Percentiles rank a stretch among this genome's conserved stretches.
Conservation (phyloP, 768 basidiomycete genomes). For the Amanita brunnescens region DNA sequence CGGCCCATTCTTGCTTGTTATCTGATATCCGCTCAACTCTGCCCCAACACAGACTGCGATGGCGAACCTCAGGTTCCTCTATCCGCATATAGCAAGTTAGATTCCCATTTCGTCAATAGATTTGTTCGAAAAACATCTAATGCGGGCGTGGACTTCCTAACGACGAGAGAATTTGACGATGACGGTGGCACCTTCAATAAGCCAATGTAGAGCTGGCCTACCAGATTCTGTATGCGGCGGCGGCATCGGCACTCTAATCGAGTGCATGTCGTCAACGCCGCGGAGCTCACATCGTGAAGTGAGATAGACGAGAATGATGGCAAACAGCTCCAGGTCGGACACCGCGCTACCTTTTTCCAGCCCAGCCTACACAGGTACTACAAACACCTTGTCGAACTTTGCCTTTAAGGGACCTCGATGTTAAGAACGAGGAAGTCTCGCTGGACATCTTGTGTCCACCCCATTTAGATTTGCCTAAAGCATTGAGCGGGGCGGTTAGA, state of each 20-base stretch:
- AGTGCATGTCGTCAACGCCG: conserved; percentile 17
- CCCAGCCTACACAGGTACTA: no score
- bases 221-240: conserved; percentile 39
- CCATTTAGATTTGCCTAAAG: no score
- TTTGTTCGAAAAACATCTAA: conserved; percentile 89
- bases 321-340: no score
- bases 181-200: conserved; percentile 76
- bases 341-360: no score
- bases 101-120: conserved; percentile 32
- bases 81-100: neutral
- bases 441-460: no score
- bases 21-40: neutral
- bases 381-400: no score
- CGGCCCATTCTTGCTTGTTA: neutral
- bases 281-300: conserved; percentile 21
- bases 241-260: conserved; percentile 22
- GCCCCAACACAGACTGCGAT: conserved; percentile 57
- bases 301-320: no score
- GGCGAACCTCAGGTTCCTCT: conserved; percentile 59
- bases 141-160: conserved; percentile 77
- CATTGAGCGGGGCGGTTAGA: no score
- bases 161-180: conserved; percentile 79
- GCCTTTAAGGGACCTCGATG: no score
- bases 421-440: no score
- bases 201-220: conserved; percentile 60